Base-by-base conservation (phyloP, 1,139 yeast species). In the Hansenula sp. region DNA sequence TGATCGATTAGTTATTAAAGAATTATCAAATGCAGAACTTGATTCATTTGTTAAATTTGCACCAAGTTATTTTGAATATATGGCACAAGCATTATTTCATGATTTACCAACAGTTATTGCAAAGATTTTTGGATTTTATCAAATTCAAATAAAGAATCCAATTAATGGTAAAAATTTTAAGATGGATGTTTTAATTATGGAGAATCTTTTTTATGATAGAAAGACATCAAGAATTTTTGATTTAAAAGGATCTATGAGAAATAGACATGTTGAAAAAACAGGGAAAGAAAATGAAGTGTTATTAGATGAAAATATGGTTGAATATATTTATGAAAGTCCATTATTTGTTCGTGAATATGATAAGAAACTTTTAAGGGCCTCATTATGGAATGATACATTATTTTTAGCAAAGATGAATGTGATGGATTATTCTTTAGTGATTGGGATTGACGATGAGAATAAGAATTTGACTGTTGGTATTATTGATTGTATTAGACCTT, bases 291-390 rank as follows among this genome's bases (percentile, higher is more conserved):
- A 94, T 56, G 97, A 94, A 61, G 99, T 94, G 2, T 67, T 94
- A 30, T 65, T 94, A 43, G 99, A 94, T 64, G 99, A 92, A 56
- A 94, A 94, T 57, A 92, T 94, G 97, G 95, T 94, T 50, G 99
- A 94, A 60, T 92, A 87, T 59, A 92, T 94, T 44, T 92, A 88
- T 55, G 98, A 94, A 60, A 83, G 95, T 22, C 99, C 99, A 0
- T 75, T 94, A 31, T 94, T 89, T 68, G 96, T 94, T 12, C 73
- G 92, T 42, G 97, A 92, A 54, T 94, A 89, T 53, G 94, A 90
- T 61, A 92, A 94, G 58, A 82, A 84, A 53, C 64, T 89, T 34
- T 62, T 94, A 41, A 66, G 96, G 34, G 92, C 97, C 0, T 89
- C 97, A 0, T 65, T 94, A 30, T 92, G 95, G 80, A 94, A 94